These are phyloP conservation scores for Sordaria brevicollis DNA, from an alignment of 495 filamentous ascomycete genomes.

Conservation along the genomic window DNA sequence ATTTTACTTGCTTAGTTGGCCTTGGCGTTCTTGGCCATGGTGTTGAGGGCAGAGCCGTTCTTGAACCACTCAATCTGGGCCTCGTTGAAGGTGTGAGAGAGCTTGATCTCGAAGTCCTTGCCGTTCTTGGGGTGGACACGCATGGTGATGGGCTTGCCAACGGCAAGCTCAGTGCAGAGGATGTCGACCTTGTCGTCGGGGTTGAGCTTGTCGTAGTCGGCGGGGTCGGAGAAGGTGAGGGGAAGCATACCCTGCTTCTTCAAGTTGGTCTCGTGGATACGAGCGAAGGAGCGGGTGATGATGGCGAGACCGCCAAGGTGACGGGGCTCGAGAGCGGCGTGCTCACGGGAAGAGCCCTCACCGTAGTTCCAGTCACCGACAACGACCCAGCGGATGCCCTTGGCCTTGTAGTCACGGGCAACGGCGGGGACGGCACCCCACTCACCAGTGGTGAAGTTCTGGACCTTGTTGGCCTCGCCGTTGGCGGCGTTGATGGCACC, in stretches of 20 bases:
- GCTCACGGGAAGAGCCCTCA: constrained; percentile 94
- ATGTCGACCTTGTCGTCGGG: constrained; percentile 88
- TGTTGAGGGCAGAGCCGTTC: constrained; percentile 92
- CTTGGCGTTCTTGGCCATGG: constrained; percentile 69
- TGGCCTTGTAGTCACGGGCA: constrained; percentile 97
- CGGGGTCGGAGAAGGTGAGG: constrained; percentile 86
- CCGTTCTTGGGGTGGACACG: constrained; percentile 83
- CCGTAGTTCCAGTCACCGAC: constrained; percentile 99
- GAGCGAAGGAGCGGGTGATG: constrained; percentile 91
- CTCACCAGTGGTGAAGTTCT: constrained; percentile 77
- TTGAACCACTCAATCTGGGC: constrained; percentile 97
- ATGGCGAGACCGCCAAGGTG: constrained; percentile 96
- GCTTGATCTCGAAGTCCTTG: constrained; percentile 65
- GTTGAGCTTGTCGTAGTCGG: constrained; percentile 95
- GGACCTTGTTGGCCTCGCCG: constrained; percentile 95
- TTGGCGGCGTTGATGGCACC: constrained; percentile 94
- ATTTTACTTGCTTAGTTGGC: constrained; percentile 15
- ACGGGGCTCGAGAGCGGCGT: constrained; percentile 93
- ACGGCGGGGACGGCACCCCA: constrained; percentile 85
- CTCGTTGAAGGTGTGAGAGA: constrained; percentile 94
- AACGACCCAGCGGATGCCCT: constrained; percentile 93
- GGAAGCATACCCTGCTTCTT: constrained; percentile 99
- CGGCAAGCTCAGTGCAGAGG: constrained; percentile 78
- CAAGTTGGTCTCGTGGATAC: constrained; percentile 99
- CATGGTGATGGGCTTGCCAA: constrained; percentile 91